Base-by-base conservation (phyloP, 2,329 filamentous ascomycete species). In the Juglanconis sp. region DNA sequence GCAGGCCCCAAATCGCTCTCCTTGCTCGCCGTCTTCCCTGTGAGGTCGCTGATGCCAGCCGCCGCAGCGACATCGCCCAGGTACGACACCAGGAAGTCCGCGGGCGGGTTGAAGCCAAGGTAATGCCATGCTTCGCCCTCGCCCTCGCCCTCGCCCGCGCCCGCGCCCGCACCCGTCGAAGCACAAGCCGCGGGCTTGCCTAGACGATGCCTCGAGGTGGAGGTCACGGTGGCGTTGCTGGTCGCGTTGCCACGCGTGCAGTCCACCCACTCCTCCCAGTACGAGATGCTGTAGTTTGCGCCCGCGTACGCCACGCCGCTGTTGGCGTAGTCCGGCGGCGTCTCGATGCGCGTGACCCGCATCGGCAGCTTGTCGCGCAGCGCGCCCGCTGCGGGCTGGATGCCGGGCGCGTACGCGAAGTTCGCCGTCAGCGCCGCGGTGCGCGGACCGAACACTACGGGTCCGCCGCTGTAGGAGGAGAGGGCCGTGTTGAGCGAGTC, bases 331-430 rank as follows among this genome's bases (percentile, higher is more conserved):
- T 15, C 34, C 4, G 66, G 65, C 13, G 66, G 66, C 32, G 66
- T 66, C 50, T 67, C 66, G n/a, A 67, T 63, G 15, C 66, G 66
- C 10, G 65, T 66, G 3, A 67, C 66, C 32, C 65, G 63, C 64
- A 66, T 60, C 15, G 66, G 66, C 7, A 67, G 56, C 11, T 56
- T 62, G n/a, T 64, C 61, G 13, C 63, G 53, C 32, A 67, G 47
- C 2, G 60, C 59, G 50, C 64, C 64, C 30, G 50, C 48, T 8
- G 60, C 60, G n/a, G 66, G 66, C 55, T 64, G 66, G 17, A 66
- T 60, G 13, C 66, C 66, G 1, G 65, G 59, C 1, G 60, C 60
- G n/a, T 60, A 62, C 5, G 61, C 58, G 59, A 65, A 67, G 11
- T 66, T 38, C 15, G 61, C 48, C 2, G 57, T 62, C 38, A 64